These are phyloP conservation scores for Solanum clarkiae DNA, from an alignment of 257 asterid species.

Conservation along the genomic window DNA sequence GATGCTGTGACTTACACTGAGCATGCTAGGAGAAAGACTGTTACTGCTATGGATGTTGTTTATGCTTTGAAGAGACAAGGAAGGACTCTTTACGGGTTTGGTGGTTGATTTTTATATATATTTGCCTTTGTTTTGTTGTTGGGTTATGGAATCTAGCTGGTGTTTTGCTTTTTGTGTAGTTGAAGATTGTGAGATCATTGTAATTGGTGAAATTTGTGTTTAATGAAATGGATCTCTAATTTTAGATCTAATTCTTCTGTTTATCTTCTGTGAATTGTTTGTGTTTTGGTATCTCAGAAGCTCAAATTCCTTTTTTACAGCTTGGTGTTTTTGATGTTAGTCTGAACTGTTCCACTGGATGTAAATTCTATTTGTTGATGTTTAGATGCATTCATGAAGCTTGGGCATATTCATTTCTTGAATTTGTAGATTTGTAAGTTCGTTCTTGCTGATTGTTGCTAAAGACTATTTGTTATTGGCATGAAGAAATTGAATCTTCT, in stretches of 20 bases:
- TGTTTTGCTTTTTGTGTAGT: background rate
- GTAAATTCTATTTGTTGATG: no score
- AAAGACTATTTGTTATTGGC: no score
- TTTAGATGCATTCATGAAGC: no score
- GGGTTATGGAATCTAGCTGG: background rate
- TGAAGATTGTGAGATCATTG: background rate
- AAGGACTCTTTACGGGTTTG: slow-evolving; percentile 4
- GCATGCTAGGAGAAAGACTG: slow-evolving; percentile 8
- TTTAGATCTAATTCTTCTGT: background rate
- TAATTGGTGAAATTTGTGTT: background rate
- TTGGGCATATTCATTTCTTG: no score
- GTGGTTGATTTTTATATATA: background rate
- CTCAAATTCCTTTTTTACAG: no score
- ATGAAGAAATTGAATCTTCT: no score
- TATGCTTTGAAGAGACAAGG: slow-evolving; percentile 5
- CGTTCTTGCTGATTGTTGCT: no score
- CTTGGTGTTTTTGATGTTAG: no score
- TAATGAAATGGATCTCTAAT: background rate
- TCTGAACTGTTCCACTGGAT: no score
- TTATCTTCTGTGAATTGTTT: background rate
- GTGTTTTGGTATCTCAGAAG: no score
- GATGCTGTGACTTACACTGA: slow-evolving; percentile 4
- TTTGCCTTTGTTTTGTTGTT: background rate
- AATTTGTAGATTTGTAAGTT: no score
- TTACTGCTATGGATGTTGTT: slow-evolving; percentile 5